These are phyloP conservation scores for Fraxinus velutina DNA, from an alignment of 305 asterid genomes.

Conservation along the genomic window DNA sequence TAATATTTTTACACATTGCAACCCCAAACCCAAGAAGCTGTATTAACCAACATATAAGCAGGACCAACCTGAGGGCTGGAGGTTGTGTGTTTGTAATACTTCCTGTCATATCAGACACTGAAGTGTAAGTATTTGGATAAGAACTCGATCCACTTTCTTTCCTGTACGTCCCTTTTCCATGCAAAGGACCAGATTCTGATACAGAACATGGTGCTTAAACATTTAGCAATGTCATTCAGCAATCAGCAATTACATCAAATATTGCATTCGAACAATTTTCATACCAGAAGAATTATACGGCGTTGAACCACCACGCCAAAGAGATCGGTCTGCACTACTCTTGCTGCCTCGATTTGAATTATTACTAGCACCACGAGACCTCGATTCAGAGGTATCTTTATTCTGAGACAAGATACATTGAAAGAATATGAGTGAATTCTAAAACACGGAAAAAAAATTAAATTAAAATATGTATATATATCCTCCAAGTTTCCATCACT, in stretches of 20 bases:
- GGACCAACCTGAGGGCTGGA: constrained; percentile 50
- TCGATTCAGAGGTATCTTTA: constrained; percentile 59
- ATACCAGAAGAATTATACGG: constrained; percentile 52
- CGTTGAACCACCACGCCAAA: constrained; percentile 53
- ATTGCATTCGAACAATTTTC: constrained; percentile 1
- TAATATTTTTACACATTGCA: neutral
- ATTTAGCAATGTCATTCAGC: neutral
- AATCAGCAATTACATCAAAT: neutral
- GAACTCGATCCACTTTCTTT: constrained; percentile 64
- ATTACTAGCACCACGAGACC: constrained; percentile 58
- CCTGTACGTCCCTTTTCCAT: constrained; percentile 53
- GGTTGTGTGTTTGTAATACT: constrained; percentile 48
- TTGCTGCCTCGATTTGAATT: constrained; percentile 57
- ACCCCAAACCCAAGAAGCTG: neutral
- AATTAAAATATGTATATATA: too few relatives aligned
- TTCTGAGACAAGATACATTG: constrained; percentile 36
- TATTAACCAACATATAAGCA: neutral
- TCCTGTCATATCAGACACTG: constrained; percentile 44
- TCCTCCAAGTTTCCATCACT: neutral
- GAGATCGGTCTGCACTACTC: constrained; percentile 52
- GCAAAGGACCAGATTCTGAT: constrained; percentile 50
- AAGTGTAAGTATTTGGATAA: constrained; percentile 39
- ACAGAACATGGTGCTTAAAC: constrained; percentile 17
- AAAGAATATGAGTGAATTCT: neutral
- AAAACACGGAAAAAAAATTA: too few relatives aligned